These are phyloP conservation scores for Fusarium sp. DNA, from an alignment of 2,329 filamentous ascomycete genomes.

Conservation along the genomic window DNA sequence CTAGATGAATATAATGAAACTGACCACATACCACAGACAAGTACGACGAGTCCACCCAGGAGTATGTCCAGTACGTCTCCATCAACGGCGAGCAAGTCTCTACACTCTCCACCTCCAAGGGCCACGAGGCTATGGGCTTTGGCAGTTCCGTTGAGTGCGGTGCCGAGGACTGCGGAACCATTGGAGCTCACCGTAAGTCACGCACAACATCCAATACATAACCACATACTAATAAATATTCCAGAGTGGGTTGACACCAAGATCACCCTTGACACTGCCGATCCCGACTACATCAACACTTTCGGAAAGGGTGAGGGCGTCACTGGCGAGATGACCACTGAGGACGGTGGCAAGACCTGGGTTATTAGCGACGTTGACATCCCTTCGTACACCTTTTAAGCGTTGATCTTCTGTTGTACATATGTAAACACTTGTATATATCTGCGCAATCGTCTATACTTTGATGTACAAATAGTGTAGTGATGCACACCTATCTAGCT, in stretches of 20 bases:
- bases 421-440: too few relatives aligned
- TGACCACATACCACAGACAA: conserved; percentile 18
- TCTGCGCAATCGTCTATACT: too few relatives aligned
- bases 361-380: conserved; percentile 15
- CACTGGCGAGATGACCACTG: conserved; percentile 20
- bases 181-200: conserved; percentile 41
- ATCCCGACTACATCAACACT: conserved; percentile 38
- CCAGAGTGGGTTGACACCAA: conserved; percentile 42
- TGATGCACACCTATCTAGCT: too few relatives aligned
- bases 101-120: conserved; percentile 60
- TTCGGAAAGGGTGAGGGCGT: conserved; percentile 37
- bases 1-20: rapidly evolving
- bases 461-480: too few relatives aligned
- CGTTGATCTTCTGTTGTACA: too few relatives aligned
- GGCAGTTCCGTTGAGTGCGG: conserved; percentile 70
- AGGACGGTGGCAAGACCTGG: conserved; percentile 33
- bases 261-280: conserved; percentile 30
- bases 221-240: not conserved
- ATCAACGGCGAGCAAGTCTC: conserved; percentile 51
- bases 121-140: conserved; percentile 57
- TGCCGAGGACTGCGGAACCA: conserved; percentile 78
- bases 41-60: conserved; percentile 25
- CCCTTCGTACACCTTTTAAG: conserved; percentile 14
- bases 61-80: conserved; percentile 41
- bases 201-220: rapidly evolving